A percentile compares a stretch with the other conserved stretches of the same genome.
phyloP scores from a whole-genome alignment of 139 green algal species.

The Chlamydomonas sphaeroides region DNA sequence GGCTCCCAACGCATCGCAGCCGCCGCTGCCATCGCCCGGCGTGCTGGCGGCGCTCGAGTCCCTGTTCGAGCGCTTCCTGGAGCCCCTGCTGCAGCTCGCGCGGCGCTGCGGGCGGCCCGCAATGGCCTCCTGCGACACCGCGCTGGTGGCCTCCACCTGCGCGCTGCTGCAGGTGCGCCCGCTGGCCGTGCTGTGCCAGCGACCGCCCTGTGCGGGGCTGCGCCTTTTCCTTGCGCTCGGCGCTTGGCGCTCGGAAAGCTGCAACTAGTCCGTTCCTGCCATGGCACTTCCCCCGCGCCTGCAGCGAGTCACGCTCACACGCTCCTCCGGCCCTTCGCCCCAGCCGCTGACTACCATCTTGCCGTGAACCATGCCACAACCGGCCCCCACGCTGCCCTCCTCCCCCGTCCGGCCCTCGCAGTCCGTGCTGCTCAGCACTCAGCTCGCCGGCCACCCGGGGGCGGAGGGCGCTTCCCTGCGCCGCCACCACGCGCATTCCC shows the following conservation, averaged over 20 bases:
- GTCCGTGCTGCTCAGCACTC: constrained; percentile 29
- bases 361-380: no score
- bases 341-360: no score
- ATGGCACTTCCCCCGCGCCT: no score
- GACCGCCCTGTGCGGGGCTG: no score
- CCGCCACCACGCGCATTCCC: not conserved
- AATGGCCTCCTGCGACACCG: constrained; percentile 3
- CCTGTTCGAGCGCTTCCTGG: constrained; percentile 31
- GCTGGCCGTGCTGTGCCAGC: no score
- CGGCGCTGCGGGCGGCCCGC: not conserved
- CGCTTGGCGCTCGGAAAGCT: no score
- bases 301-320: no score
- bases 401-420: no score
- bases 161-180: constrained; percentile 31
- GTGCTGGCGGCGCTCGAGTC: not conserved
- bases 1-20: not conserved
- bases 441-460: constrained; percentile 20
- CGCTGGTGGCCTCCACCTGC: constrained; percentile 24
- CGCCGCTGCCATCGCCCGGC: not conserved
- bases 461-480: constrained; percentile 14
- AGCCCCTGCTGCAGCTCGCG: constrained; percentile 24
- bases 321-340: no score
- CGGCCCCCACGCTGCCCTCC: no score
- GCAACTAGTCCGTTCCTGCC: no score
- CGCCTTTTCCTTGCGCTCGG: no score